phyloP scores from a whole-genome alignment of 371 early-diverging fungal species.

The Capillidium heterosporum region DNA sequence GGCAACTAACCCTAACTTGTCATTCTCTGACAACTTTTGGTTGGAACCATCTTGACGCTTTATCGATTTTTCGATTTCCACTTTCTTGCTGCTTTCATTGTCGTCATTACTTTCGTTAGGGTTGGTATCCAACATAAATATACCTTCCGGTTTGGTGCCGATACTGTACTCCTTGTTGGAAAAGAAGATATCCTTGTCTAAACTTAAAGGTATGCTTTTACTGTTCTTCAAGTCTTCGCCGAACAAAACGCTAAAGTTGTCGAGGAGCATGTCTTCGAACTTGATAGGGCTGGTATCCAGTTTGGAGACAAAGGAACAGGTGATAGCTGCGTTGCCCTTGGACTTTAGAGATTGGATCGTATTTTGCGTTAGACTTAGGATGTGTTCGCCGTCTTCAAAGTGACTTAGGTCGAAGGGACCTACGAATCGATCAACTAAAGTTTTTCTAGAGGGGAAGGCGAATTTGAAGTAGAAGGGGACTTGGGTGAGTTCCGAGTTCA shows the following conservation, averaged over 20 bases:
- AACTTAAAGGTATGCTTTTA: background rate
- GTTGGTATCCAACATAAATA: background rate
- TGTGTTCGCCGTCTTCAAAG: background rate
- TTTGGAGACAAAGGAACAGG: background rate
- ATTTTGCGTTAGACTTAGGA: background rate
- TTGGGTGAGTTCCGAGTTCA: no score
- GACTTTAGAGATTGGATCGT: background rate
- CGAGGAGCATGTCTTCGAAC: background rate
- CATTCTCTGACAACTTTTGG: background rate
- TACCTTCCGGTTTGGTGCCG: background rate
- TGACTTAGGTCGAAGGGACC: background rate
- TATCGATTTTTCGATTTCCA: background rate
- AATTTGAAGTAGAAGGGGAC: background rate
- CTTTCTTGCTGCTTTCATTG: background rate
- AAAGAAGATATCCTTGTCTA: background rate
- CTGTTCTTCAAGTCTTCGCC: background rate
- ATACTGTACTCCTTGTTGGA: background rate
- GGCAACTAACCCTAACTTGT: background rate
- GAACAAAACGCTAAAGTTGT: background rate
- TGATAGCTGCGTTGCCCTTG: background rate
- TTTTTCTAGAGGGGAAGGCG: background rate
- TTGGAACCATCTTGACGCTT: background rate
- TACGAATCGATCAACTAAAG: background rate
- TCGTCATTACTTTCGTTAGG: background rate
- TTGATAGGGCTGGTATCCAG: background rate